These are phyloP conservation scores for Fusarium stilboides DNA, from an alignment of 2,329 filamentous ascomycete genomes.

Conservation along the genomic window DNA sequence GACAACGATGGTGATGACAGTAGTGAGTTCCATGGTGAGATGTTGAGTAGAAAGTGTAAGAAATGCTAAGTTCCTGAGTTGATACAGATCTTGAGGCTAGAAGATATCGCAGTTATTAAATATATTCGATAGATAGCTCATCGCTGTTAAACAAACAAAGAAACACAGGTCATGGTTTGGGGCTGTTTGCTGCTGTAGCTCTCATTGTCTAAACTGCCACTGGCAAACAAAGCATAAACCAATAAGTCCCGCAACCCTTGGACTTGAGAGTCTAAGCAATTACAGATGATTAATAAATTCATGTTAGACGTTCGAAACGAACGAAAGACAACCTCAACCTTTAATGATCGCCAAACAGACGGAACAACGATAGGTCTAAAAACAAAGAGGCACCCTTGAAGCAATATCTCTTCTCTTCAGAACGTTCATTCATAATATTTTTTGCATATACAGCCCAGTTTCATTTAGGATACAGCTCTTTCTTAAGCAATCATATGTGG, in stretches of 20 bases:
- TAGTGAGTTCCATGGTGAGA: neutral
- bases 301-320: no score
- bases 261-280: neutral
- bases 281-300: no score
- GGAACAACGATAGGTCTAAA: no score
- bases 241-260: neutral
- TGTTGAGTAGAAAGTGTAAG: neutral
- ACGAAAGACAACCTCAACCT: no score
- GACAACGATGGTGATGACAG: neutral
- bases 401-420: no score
- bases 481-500: no score
- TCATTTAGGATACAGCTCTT: no score
- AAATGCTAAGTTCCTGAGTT: neutral
- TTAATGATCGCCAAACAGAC: no score
- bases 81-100: neutral
- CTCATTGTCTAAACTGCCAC: neutral
- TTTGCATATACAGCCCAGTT: no score
- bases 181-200: neutral
- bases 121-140: neutral
- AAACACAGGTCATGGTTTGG: neutral
- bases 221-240: neutral
- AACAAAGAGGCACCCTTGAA: no score
- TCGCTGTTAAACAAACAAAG: neutral
- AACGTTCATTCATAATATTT: no score
- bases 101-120: neutral